Base-by-base conservation (phyloP, 257 asterid genomes). In the Solanum sparsipilum region DNA sequence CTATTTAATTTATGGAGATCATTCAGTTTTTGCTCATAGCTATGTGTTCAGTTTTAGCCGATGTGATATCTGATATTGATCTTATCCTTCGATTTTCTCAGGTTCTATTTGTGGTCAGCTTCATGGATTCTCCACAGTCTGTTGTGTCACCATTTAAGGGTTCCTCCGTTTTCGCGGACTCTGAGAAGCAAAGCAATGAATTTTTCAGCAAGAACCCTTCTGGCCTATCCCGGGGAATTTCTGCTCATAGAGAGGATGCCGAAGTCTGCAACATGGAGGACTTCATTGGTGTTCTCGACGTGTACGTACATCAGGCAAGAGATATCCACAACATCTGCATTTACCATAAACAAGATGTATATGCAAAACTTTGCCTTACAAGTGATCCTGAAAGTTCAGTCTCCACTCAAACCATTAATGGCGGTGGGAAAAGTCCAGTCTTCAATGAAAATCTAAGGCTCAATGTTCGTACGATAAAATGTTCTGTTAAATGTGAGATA, bases 241-340 rank as follows among this genome's bases (percentile, higher is more conserved):
- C 91, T 87, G 82, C 65, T 85, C 94, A 90, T 79, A 89, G 88
- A 46, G 93, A 91, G 89, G 93, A 91, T 52, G 56, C 89, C 74
- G 34, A 88, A 29, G 27, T 21, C 18, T 93, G 86, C 81, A 90
- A 92, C 89, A 32, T 88, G 75, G 94, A 89, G 39, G 93, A 91
- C 9, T 35, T 84, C 65, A 84, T 93, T 56, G 98, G 98, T n/a
- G 96, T 93, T 84, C 60, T 97, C 73, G 96, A 97, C 86, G 98
- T 97, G 71, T 92, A 91, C 90, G 91, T 97, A 23, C 96, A 96
- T 92, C 98, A 95, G 87, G 99, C 99, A 13, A 92, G 98, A 73
- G 98, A 96, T 88, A 96, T 97, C 90, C 98, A 94, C 87, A 96
- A 97, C 96, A 95, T 97, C 71, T 97, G 99, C 92, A 97, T 97